phyloP scores from a whole-genome alignment of 768 basidiomycete genomes.

The Krasilnikovozyma curviuscula region DNA sequence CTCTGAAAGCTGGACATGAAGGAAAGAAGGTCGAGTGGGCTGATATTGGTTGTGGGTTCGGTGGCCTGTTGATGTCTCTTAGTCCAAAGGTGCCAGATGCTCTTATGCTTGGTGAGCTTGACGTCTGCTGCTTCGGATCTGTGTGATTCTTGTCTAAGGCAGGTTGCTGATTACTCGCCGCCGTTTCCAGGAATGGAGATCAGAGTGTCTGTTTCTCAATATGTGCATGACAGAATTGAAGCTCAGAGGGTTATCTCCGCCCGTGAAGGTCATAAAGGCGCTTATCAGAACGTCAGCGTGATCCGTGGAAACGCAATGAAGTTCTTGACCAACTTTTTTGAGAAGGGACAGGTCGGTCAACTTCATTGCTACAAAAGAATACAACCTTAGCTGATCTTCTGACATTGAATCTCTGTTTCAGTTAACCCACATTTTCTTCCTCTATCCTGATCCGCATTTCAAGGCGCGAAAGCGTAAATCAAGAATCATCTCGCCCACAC shows the following conservation, averaged over 20 bases:
- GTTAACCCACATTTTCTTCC: conserved; percentile 81
- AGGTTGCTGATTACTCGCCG: not conserved
- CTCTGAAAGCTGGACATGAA: not conserved
- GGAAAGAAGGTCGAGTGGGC: conserved; percentile 70
- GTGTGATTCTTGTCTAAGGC: not conserved
- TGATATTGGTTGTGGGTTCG: conserved; percentile 95
- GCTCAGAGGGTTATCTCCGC: conserved; percentile 50
- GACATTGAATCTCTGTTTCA: conserved; percentile 8
- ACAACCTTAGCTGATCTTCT: not conserved
- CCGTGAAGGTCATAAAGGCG: no score
- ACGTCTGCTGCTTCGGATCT: not conserved
- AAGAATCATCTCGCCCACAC: conserved; percentile 87
- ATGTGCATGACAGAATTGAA: conserved; percentile 79
- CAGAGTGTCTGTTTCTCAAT: conserved; percentile 84
- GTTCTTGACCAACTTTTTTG: conserved; percentile 89
- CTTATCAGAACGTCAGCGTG: conserved; percentile 56
- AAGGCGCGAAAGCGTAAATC: conserved; percentile 97
- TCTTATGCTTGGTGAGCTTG: conserved; percentile 64
- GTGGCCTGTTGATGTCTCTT: conserved; percentile 71
- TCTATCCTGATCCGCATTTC: conserved; percentile 98
- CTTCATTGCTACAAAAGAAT: not conserved
- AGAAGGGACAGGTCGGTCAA: conserved; percentile 46
- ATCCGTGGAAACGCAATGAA: conserved; percentile 97
- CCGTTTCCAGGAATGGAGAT: conserved; percentile 69
- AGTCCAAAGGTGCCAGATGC: conserved; percentile 80